phyloP scores from a whole-genome alignment of 1,139 yeast species.

The Protomyces inundatus region DNA sequence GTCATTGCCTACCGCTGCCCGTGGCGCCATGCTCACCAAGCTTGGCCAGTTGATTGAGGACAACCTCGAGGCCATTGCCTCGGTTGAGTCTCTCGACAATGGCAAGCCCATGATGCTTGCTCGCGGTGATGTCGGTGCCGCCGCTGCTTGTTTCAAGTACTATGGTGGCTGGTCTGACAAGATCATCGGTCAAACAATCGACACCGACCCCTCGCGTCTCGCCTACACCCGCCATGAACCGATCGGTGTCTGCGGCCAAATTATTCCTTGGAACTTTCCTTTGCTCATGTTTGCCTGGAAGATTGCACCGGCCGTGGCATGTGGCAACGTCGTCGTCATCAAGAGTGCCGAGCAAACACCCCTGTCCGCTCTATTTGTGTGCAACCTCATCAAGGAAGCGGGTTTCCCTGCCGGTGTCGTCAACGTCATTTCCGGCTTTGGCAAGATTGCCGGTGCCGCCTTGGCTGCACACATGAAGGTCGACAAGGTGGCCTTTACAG shows the following conservation, averaged over 20 bases:
- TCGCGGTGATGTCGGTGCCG: conserved; percentile 55
- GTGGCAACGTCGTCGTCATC: conserved; percentile 74
- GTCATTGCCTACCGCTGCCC: conserved; percentile 46
- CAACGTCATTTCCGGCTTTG: conserved; percentile 71
- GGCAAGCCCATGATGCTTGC: conserved; percentile 56
- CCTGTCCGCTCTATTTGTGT: conserved; percentile 63
- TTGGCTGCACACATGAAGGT: conserved; percentile 62
- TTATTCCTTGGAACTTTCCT: conserved; percentile 88
- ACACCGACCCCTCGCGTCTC: conserved; percentile 51
- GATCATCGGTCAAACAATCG: conserved; percentile 66
- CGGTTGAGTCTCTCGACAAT: conserved; percentile 58
- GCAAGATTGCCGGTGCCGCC: conserved; percentile 72
- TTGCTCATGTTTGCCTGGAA: conserved; percentile 80
- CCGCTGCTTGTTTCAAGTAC: conserved; percentile 59
- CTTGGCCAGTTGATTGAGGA: conserved; percentile 51
- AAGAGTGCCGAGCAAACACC: conserved; percentile 85
- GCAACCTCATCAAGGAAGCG: conserved; percentile 58
- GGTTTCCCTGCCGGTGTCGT: conserved; percentile 78
- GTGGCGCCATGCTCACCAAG: conserved; percentile 48
- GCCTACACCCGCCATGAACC: conserved; percentile 82
- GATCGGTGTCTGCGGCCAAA: conserved; percentile 71
- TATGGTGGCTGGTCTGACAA: conserved; percentile 88
- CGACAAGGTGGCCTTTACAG: conserved; percentile 78
- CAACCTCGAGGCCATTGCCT: conserved; percentile 49
- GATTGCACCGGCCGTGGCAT: conserved; percentile 74